Evolutionary conservation across 495 filamentous ascomycete species (phyloP).

Genomic region (Echria macrotheca): DNA sequence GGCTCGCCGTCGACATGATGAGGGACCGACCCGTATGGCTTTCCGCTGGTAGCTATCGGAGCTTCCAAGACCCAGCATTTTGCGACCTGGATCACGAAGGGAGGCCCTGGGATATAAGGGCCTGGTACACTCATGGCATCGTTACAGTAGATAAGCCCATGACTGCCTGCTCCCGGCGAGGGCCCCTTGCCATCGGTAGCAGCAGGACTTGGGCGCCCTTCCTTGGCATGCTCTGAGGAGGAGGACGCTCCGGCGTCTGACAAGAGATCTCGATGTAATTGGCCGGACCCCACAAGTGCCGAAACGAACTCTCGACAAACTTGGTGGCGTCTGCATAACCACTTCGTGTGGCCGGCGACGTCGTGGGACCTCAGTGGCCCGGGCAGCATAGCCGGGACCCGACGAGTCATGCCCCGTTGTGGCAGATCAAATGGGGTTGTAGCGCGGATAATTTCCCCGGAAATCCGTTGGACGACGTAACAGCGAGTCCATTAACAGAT

Average conservation of each 20-base stretch:
- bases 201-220: not conserved
- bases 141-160: too few species aligned
- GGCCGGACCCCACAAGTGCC: constrained; percentile 9
- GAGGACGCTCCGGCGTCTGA: constrained; percentile 5
- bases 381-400: constrained; percentile 13
- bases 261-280: not conserved
- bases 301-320: constrained; percentile 9
- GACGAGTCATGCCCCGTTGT: constrained; percentile 1
- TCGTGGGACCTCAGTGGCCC: constrained; percentile 13
- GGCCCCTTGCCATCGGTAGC: not conserved
- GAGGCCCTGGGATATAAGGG: too few species aligned
- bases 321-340: constrained; percentile 11
- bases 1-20: constrained; percentile 9
- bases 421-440: constrained; percentile 13
- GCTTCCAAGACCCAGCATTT: not conserved
- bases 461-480: constrained; percentile 6
- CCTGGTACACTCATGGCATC: too few species aligned
- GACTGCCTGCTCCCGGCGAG: not conserved
- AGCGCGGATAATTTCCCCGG: constrained; percentile 22
- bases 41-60: not conserved
- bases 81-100: not conserved
- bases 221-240: not conserved
- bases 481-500: not conserved
- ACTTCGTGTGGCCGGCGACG: not conserved
- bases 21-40: not conserved